Base-by-base conservation (phyloP, 2,329 filamentous ascomycete genomes). In the Pestalotiopsis sp. region DNA sequence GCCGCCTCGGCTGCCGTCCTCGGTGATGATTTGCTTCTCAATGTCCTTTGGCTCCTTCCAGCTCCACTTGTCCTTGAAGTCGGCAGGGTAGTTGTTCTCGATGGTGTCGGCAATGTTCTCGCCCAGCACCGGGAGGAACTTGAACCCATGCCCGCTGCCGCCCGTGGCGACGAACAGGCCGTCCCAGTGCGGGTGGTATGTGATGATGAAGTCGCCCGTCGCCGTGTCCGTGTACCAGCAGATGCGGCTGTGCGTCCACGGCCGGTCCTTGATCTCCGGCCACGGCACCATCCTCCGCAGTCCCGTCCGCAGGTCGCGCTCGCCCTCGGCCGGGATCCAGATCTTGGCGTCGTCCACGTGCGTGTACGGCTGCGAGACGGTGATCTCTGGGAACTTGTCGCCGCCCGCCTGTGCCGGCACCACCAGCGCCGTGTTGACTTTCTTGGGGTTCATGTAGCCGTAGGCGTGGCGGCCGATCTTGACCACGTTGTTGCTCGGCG, bases 191-290 rank as follows among this genome's bases (percentile, higher is more conserved):
- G 91, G 91, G 73, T 93, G 91, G 77, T 90, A 89, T 74, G 90
- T 87, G 69, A 93, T 84, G 66, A 94, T 83, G 81, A 92, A 94
- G 75, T 94, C 89, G 24, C 88, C 91, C 20, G 87, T 88, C 7
- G 88, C 84, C 72, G 91, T 94, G 79, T 94, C 91, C 4, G 88
- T 89, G 76, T 94, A 94, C 91, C 91, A 94, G 80, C 91, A 94
- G 65, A 93, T 79, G 26, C 90, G 83, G 1, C 88, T 91, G 65
- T 83, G 81, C 68, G 80, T 79, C 80, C 92, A 93, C 1, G 88
- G 86, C 30, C 91, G 82, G 26, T 85, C 82, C 63, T 83, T 83
- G 20, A 92, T 82, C 10, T 83, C 82, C 6, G 80, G 80, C 69
- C 84, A 75, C 1, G 91, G 89, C 4, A 92, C 81, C 72, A 92